Conservation (phyloP, 2,329 filamentous ascomycete species). For the Aspergillus fumigatiaffinis region DNA sequence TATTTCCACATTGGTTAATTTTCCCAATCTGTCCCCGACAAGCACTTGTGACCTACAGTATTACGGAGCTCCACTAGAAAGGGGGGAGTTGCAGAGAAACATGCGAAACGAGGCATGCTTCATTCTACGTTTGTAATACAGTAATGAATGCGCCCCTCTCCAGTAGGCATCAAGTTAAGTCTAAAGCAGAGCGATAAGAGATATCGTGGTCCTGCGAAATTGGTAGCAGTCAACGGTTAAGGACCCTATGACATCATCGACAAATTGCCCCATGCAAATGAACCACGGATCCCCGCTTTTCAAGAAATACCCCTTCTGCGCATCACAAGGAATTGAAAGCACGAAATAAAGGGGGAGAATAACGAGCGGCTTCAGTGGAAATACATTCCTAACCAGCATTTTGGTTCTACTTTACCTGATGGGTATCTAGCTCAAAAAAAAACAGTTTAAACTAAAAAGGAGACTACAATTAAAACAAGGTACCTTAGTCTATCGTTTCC, state of each 20-base stretch:
- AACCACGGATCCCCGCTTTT: background rate
- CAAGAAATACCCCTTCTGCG: conserved; percentile 2
- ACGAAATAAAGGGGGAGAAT: conserved; percentile 7
- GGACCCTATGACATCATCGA: conserved; percentile 19
- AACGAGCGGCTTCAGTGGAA: background rate
- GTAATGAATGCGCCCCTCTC: background rate
- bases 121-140: background rate
- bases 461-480: background rate
- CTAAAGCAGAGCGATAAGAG: background rate
- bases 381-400: background rate
- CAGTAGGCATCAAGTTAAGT: background rate
- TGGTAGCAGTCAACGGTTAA: background rate
- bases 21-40: too few relatives aligned
- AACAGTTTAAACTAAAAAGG: background rate
- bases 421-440: background rate
- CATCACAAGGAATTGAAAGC: background rate
- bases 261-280: conserved; percentile 10
- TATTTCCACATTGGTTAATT: background rate
- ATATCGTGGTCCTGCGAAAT: background rate
- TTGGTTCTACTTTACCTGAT: background rate
- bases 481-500: conserved; percentile 6
- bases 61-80: background rate
- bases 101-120: background rate
- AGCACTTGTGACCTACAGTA: background rate
- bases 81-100: background rate